These are phyloP conservation scores for Boletus speciosus DNA, from an alignment of 768 basidiomycete genomes.

Conservation along the genomic window DNA sequence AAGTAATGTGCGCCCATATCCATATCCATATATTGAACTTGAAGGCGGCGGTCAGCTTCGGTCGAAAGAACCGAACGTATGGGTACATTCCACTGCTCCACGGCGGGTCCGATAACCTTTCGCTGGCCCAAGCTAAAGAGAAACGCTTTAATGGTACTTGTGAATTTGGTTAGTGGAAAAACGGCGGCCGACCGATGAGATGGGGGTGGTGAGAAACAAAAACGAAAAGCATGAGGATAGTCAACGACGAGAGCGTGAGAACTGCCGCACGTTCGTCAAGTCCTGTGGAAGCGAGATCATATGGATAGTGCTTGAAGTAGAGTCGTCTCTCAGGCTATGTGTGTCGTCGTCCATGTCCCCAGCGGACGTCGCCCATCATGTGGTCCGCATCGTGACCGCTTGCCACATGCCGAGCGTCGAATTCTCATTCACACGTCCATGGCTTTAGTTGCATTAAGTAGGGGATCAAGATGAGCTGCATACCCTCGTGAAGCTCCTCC, in stretches of 20 bases:
- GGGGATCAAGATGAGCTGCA: not conserved
- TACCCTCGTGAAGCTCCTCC: not conserved
- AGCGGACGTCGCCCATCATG: not conserved
- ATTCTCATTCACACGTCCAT: not conserved
- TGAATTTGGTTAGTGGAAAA: not conserved
- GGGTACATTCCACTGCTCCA: not conserved
- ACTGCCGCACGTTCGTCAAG: not conserved
- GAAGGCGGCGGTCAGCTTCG: too few relatives aligned
- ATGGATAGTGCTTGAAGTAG: too few relatives aligned
- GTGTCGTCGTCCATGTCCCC: not conserved
- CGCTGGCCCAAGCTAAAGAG: not conserved
- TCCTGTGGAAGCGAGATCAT: not conserved
- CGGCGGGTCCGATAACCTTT: not conserved
- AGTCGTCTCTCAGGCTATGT: not conserved
- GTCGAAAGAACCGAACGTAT: not conserved
- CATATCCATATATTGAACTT: too few relatives aligned
- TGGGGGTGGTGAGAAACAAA: not conserved
- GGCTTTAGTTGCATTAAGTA: not conserved
- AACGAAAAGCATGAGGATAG: not conserved
- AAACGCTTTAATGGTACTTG: too few relatives aligned
- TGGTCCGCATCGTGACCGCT: not conserved
- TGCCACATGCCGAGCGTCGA: not conserved
- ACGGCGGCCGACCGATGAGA: not conserved
- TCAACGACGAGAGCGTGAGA: not conserved
- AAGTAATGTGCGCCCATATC: not conserved